Percentiles rank a stretch among this genome's conserved stretches.
These are phyloP conservation scores for Acorus calamus DNA, from an alignment of 106 monocot species.

Conservation along the genomic window DNA sequence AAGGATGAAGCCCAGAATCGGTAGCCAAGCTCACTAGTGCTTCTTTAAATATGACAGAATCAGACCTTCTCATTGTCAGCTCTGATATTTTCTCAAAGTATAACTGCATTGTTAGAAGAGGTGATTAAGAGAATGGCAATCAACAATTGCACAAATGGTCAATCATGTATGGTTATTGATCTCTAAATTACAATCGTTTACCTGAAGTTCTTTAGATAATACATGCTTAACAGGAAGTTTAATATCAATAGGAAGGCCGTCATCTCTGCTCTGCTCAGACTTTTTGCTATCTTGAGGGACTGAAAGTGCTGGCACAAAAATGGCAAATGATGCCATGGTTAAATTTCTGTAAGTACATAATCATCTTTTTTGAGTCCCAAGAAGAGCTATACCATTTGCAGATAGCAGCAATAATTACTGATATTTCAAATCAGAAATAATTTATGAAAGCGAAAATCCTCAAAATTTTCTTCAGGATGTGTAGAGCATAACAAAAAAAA, in stretches of 20 bases:
- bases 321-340: background rate
- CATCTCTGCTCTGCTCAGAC: slow-evolving; percentile 67
- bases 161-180: too few relatives aligned
- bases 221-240: slow-evolving; percentile 98
- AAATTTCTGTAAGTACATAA: too few relatives aligned
- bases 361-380: too few relatives aligned
- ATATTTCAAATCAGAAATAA: too few relatives aligned
- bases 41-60: slow-evolving; percentile 67
- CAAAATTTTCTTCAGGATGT: too few relatives aligned
- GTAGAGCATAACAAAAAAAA: too few relatives aligned
- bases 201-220: slow-evolving; percentile 96
- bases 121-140: background rate
- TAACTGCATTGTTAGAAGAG: slow-evolving; percentile 39
- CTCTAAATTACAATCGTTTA: slow-evolving; percentile 1
- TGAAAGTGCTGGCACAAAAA: slow-evolving; percentile 34
- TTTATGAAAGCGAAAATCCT: too few relatives aligned
- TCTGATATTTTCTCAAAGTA: slow-evolving; percentile 96
- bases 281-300: slow-evolving; percentile 57
- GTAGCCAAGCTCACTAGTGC: slow-evolving; percentile 75
- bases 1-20: slow-evolving; percentile 93
- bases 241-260: slow-evolving; percentile 73
- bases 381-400: too few relatives aligned
- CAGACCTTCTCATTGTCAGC: slow-evolving; percentile 53
- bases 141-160: background rate
- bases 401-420: too few relatives aligned